These are phyloP conservation scores for Knufia fluminis DNA, from an alignment of 2,329 filamentous ascomycete genomes.

Conservation along the genomic window DNA sequence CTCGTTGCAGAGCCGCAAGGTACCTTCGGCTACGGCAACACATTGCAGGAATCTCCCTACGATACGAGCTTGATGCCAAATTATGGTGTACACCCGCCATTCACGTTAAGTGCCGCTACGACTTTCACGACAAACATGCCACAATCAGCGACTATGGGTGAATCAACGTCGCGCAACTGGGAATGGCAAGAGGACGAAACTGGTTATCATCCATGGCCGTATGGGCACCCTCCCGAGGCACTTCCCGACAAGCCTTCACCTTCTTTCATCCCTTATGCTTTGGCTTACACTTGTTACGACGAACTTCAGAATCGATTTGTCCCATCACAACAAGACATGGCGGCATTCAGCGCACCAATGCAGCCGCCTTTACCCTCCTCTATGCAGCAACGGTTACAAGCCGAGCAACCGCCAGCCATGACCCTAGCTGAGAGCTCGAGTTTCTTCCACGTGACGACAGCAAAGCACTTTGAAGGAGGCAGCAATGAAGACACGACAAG, in stretches of 20 bases:
- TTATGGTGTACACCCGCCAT: background rate
- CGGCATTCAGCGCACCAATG: background rate
- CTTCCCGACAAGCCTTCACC: background rate
- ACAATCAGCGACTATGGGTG: background rate
- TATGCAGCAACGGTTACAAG: background rate
- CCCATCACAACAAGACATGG: background rate
- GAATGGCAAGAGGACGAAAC: no score
- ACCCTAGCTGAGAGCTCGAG: background rate
- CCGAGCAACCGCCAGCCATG: background rate
- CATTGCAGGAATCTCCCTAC: background rate
- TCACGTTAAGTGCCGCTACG: background rate
- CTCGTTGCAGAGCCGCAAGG: background rate
- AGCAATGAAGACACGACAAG: background rate
- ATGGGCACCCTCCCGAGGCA: background rate
- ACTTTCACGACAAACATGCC: background rate
- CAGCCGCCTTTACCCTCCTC: background rate
- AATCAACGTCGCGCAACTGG: no score
- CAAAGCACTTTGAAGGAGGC: background rate
- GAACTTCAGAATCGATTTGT: background rate
- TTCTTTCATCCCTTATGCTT: background rate
- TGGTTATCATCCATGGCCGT: no score
- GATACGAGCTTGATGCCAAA: background rate
- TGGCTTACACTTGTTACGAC: background rate
- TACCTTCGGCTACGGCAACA: background rate
- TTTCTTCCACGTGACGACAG: background rate